Evolutionary conservation across 2,329 filamentous ascomycete species (phyloP).

Genomic region (Aspergillus luchuensis): DNA sequence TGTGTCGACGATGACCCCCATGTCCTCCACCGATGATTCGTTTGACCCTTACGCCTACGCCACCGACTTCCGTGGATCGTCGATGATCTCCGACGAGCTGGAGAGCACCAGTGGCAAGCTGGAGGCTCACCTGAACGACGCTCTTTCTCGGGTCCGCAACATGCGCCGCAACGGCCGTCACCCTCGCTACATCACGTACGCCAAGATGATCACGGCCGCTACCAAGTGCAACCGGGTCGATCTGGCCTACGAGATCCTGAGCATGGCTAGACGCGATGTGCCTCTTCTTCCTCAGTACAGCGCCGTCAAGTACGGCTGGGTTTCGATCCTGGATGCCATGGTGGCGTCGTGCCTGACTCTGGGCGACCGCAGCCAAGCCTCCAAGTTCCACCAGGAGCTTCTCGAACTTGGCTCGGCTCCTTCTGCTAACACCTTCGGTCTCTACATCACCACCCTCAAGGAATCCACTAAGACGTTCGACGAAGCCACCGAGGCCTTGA

Average conservation of each 20-base stretch:
- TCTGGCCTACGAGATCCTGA: conserved; percentile 80
- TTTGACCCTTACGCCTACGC: conserved; percentile 89
- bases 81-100: conserved; percentile 84
- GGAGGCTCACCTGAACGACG: conserved; percentile 74
- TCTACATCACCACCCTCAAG: conserved; percentile 99
- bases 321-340: conserved; percentile 94
- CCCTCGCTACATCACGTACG: conserved; percentile 93
- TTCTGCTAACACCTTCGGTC: conserved; percentile 94
- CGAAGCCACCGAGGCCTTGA: conserved; percentile 93
- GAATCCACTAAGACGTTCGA: conserved; percentile 97
- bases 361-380: conserved; percentile 77
- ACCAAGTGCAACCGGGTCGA: conserved; percentile 82
- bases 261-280: conserved; percentile 86
- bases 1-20: conserved; percentile 55
- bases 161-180: conserved; percentile 90
- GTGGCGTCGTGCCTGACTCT: conserved; percentile 85
- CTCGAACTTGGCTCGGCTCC: conserved; percentile 87
- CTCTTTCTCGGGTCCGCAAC: conserved; percentile 81
- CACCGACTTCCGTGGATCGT: conserved; percentile 91
- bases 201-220: conserved; percentile 88
- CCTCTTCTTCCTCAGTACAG: conserved; percentile 82
- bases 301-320: conserved; percentile 91
- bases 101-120: conserved; percentile 76
- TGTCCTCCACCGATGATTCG: conserved; percentile 72
- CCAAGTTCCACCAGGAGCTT: conserved; percentile 87